phyloP scores from a whole-genome alignment of 1,139 yeast species.

The Kazachstania sp. region DNA sequence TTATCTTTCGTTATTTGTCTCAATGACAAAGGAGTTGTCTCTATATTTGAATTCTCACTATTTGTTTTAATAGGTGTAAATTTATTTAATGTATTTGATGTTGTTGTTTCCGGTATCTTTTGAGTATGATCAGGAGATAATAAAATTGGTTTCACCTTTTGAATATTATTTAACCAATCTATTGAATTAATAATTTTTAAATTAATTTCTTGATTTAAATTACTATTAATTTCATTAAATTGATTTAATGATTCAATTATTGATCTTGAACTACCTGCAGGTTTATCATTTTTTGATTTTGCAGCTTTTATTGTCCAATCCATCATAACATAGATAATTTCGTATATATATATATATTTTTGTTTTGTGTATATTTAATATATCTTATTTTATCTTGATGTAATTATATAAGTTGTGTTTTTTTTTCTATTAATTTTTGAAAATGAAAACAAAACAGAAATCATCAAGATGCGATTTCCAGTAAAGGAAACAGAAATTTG shows the following conservation, averaged over 20 bases:
- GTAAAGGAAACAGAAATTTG: no score
- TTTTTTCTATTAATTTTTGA: no score
- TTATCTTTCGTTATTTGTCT: neutral
- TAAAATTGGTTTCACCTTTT: neutral
- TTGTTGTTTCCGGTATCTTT: neutral
- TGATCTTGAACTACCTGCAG: slow-evolving; percentile 28
- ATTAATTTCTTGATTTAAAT: slow-evolving; percentile 18
- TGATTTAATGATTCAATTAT: slow-evolving; percentile 26
- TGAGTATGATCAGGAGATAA: slow-evolving; percentile 15
- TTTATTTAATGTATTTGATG: neutral
- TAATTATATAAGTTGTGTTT: no score
- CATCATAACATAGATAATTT: slow-evolving; percentile 10
- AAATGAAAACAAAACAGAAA: no score
- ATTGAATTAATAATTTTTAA: slow-evolving; percentile 13
- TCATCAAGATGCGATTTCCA: no score
- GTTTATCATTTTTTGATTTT: slow-evolving; percentile 19
- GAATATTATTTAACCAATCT: slow-evolving; percentile 13
- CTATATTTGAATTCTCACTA: neutral
- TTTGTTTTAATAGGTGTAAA: slow-evolving; percentile 2
- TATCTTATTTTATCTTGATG: neutral
- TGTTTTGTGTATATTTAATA: neutral
- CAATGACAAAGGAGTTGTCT: slow-evolving; percentile 5
- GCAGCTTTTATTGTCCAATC: slow-evolving; percentile 29
- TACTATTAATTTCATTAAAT: slow-evolving; percentile 19
- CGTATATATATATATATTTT: no score